Conservation (phyloP, 805 yeast species). For the Wickerhamiella occidentalis region DNA sequence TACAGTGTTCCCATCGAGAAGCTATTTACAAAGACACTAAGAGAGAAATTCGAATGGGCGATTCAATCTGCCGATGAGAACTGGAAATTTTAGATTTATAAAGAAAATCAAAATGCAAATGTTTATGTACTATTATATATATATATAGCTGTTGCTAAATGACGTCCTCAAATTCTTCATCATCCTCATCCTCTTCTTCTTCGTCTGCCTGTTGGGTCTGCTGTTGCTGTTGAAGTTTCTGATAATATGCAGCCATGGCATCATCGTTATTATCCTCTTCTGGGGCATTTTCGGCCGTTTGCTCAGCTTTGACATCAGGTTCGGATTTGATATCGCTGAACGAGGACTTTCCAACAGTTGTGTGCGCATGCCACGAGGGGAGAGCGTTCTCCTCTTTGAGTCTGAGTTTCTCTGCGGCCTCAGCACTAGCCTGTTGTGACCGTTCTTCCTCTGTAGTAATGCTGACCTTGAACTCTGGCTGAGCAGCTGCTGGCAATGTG, state of each 20-base stretch:
- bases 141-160: background rate
- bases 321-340: constrained; percentile 6
- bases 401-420: constrained; percentile 53
- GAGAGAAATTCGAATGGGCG: constrained; percentile 95
- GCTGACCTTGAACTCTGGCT: constrained; percentile 81
- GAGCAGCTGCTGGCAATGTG: constrained; percentile 29
- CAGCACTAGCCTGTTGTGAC: constrained; percentile 54
- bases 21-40: constrained; percentile 74
- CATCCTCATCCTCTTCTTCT: constrained; percentile 23
- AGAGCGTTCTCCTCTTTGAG: constrained; percentile 81
- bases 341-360: constrained; percentile 56
- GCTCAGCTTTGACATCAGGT: constrained; percentile 2
- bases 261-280: constrained; percentile 14
- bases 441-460: constrained; percentile 81
- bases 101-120: background rate
- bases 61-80: constrained; percentile 77
- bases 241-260: constrained; percentile 24
- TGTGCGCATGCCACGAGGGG: constrained; percentile 91
- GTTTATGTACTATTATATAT: background rate
- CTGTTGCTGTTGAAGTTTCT: constrained; percentile 21
- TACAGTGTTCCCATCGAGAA: constrained; percentile 84
- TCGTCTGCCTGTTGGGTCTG: constrained; percentile 14
- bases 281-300: constrained; percentile 4
- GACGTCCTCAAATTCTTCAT: constrained; percentile 23
- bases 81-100: constrained; percentile 55